Evolutionary conservation across 73 alveolate species (phyloP).

Genomic region (Blepharisma stoltei): DNA sequence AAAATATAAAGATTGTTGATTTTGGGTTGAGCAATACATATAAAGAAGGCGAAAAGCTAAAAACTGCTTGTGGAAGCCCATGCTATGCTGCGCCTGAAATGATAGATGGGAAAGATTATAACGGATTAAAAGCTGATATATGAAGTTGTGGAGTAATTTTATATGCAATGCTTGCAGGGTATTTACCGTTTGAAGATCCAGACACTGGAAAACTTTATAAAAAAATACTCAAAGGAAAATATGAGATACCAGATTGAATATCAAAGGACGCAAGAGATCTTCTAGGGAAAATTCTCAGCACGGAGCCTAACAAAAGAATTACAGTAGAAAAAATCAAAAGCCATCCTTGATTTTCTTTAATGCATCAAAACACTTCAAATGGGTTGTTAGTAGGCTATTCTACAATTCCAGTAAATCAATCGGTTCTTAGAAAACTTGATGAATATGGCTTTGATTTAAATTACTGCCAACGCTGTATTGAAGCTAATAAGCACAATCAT

Average conservation of each 20-base stretch:
- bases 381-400: not conserved
- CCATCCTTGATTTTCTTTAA: not conserved
- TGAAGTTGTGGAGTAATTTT: slow-evolving; percentile 88
- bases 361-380: not conserved
- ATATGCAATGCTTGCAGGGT: too few species aligned
- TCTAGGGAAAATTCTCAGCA: not conserved
- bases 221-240: slow-evolving; percentile 74
- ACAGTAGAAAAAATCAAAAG: not conserved
- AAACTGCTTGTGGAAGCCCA: slow-evolving; percentile 29
- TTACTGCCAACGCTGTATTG: slow-evolving; percentile 55
- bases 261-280: slow-evolving; percentile 54
- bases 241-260: slow-evolving; percentile 56
- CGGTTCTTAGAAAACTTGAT: slow-evolving; percentile 24
- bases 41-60: slow-evolving; percentile 13
- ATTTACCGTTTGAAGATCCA: slow-evolving; percentile 50
- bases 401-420: not conserved
- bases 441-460: slow-evolving; percentile 51
- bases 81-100: slow-evolving; percentile 61
- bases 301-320: not conserved
- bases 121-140: slow-evolving; percentile 70
- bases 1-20: slow-evolving; percentile 63
- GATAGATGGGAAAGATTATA: slow-evolving; percentile 47
- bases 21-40: slow-evolving; percentile 70
- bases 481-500: slow-evolving; percentile 72
- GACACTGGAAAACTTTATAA: slow-evolving; percentile 73